Conservation (phyloP, 768 basidiomycete species). For the Lentinula sp. region DNA sequence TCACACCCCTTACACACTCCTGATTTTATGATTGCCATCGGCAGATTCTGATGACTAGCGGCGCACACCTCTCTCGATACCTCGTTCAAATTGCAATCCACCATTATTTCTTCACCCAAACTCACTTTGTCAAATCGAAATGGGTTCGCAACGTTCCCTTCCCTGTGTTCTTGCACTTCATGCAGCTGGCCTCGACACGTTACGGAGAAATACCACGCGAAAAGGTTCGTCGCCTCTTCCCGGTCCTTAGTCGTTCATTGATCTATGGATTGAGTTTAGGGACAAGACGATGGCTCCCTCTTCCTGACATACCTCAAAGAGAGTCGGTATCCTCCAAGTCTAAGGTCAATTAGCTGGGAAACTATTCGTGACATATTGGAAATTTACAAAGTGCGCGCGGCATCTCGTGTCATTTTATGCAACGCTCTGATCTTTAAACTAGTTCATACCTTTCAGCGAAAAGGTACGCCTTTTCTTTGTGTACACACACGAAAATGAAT, state of each 20-base stretch:
- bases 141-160: slow-evolving; percentile 69
- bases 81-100: slow-evolving; percentile 73
- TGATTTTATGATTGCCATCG: slow-evolving; percentile 10
- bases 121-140: slow-evolving; percentile 67
- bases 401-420: slow-evolving; percentile 9
- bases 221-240: slow-evolving; percentile 31
- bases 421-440: slow-evolving; percentile 6
- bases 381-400: slow-evolving; percentile 54
- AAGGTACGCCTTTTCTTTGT: slow-evolving; percentile 37
- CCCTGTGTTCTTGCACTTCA: slow-evolving; percentile 56
- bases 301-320: slow-evolving; percentile 66
- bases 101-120: slow-evolving; percentile 68
- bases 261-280: slow-evolving; percentile 24
- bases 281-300: slow-evolving; percentile 68
- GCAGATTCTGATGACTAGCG: slow-evolving; percentile 69
- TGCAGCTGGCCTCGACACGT: slow-evolving; percentile 48
- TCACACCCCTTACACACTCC: slow-evolving; percentile 17
- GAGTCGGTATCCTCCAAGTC: slow-evolving; percentile 54
- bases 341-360: slow-evolving; percentile 59
- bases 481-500: background rate
- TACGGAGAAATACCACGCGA: slow-evolving; percentile 64
- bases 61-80: slow-evolving; percentile 76
- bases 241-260: slow-evolving; percentile 1
- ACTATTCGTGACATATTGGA: slow-evolving; percentile 59
- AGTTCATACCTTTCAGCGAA: slow-evolving; percentile 77